These are phyloP conservation scores for Verticillium zaregamsianum DNA, from an alignment of 2,329 filamentous ascomycete genomes.

Conservation along the genomic window DNA sequence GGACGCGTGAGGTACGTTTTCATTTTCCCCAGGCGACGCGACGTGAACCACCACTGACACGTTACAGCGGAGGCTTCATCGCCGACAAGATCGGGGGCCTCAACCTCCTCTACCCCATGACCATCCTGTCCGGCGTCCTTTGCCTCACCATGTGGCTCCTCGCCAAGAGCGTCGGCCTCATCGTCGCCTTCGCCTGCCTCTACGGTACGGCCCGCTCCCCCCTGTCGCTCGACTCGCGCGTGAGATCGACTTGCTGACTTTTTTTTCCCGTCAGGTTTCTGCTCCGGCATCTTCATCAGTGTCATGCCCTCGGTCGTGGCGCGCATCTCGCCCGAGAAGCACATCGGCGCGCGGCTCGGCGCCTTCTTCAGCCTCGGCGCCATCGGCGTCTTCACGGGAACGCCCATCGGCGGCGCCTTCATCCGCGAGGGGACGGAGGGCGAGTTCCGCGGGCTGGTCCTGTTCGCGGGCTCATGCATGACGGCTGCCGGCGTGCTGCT, in stretches of 20 bases:
- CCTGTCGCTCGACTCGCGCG: too few relatives aligned
- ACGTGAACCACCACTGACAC: neutral
- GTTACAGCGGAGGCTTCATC: slow-evolving; percentile 3
- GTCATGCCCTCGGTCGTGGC: slow-evolving; percentile 4
- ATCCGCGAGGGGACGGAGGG: slow-evolving; percentile 1
- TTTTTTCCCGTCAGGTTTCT: neutral
- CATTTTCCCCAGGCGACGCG: too few relatives aligned
- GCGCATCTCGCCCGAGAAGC: slow-evolving; percentile 1
- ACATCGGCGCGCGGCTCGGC: slow-evolving; percentile 5
- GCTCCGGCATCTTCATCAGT: slow-evolving; percentile 7
- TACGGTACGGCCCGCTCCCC: neutral
- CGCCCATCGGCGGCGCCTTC: slow-evolving; percentile 7
- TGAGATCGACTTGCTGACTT: neutral
- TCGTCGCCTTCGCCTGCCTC: slow-evolving; percentile 5
- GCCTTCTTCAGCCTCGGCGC: slow-evolving; percentile 6
- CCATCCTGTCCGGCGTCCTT: slow-evolving; percentile 6
- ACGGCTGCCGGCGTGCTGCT: neutral
- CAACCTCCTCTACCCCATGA: slow-evolving; percentile 10
- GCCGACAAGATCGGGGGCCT: slow-evolving; percentile 9
- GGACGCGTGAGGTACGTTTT: slow-evolving; percentile 32
- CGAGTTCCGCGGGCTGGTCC: slow-evolving; percentile 1
- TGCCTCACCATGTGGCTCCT: slow-evolving; percentile 8
- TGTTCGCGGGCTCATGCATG: slow-evolving; percentile 2
- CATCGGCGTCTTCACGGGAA: slow-evolving; percentile 6
- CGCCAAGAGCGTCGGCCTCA: slow-evolving; percentile 1